Conservation (phyloP, 2,329 filamentous ascomycete genomes). For the Ascochyta pisi region DNA sequence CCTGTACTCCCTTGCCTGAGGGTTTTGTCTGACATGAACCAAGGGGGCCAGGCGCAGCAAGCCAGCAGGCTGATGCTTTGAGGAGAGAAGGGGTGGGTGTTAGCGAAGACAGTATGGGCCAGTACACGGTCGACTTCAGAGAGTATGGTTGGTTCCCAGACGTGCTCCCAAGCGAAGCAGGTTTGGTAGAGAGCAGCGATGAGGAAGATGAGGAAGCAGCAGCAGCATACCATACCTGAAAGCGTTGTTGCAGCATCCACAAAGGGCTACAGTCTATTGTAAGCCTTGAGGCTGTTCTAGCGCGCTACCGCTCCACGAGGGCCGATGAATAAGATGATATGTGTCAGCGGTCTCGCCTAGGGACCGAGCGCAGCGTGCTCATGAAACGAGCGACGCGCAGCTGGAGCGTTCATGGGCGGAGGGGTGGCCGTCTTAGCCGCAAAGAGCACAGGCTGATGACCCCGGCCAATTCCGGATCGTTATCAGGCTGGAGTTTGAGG, state of each 20-base stretch:
- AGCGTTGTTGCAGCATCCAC: neutral
- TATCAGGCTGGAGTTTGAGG: slow-evolving; percentile 34
- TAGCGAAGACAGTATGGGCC: slow-evolving; percentile 54
- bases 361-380: slow-evolving; percentile 12
- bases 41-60: slow-evolving; percentile 55
- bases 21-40: slow-evolving; percentile 31
- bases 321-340: slow-evolving; percentile 5
- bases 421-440: slow-evolving; percentile 27
- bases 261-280: slow-evolving; percentile 6
- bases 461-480: slow-evolving; percentile 36
- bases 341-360: slow-evolving; percentile 18
- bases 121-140: slow-evolving; percentile 55
- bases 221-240: slow-evolving; percentile 46
- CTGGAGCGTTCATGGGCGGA: slow-evolving; percentile 16
- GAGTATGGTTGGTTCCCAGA: slow-evolving; percentile 61
- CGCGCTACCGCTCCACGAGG: slow-evolving; percentile 18
- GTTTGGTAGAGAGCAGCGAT: slow-evolving; percentile 41
- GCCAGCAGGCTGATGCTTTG: slow-evolving; percentile 56
- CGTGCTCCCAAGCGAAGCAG: slow-evolving; percentile 57
- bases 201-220: slow-evolving; percentile 41
- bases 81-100: slow-evolving; percentile 58
- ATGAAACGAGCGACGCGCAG: slow-evolving; percentile 15
- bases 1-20: slow-evolving; percentile 10
- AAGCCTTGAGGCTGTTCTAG: neutral
- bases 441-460: slow-evolving; percentile 25